These are phyloP conservation scores for Fusarium pseudograminearum DNA, from an alignment of 2,329 filamentous ascomycete species.

Conservation along the genomic window DNA sequence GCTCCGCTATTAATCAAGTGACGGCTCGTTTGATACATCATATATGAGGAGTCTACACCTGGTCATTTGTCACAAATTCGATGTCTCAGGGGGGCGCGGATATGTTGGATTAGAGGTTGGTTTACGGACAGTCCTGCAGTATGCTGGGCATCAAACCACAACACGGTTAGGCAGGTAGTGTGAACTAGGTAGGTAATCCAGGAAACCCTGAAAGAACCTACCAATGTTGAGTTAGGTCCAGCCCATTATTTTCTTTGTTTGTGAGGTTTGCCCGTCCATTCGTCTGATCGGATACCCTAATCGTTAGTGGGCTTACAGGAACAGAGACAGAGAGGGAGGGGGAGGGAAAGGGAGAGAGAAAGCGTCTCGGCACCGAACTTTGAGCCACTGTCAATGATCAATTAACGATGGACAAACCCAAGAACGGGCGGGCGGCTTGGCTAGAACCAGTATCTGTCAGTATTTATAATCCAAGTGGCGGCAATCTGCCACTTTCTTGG, in stretches of 20 bases:
- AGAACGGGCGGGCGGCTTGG: not conserved
- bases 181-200: not conserved
- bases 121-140: constrained; percentile 4
- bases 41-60: constrained; percentile 12
- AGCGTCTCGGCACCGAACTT: not conserved
- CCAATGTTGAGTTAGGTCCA: not conserved
- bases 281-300: not conserved
- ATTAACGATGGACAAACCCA: not conserved
- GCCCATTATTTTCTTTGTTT: constrained; percentile 21
- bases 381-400: not conserved
- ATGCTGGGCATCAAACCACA: constrained; percentile 9
- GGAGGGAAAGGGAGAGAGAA: not conserved
- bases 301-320: not conserved
- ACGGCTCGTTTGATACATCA: constrained; percentile 15
- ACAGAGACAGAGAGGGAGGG: not conserved
- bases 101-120: constrained; percentile 9
- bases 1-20: not conserved
- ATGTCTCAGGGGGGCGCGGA: constrained; percentile 8
- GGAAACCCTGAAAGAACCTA: not conserved
- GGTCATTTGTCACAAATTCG: constrained; percentile 19
- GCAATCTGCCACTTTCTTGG: constrained; percentile 36
- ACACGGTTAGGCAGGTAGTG: not conserved
- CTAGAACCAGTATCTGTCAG: not conserved
- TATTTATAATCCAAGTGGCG: constrained; percentile 2
- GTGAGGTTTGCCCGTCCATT: not conserved